Percentiles rank a stretch among this genome's conserved stretches.
Conservation (phyloP, 345 rosid species). For the Sonneratia caseolaris region DNA sequence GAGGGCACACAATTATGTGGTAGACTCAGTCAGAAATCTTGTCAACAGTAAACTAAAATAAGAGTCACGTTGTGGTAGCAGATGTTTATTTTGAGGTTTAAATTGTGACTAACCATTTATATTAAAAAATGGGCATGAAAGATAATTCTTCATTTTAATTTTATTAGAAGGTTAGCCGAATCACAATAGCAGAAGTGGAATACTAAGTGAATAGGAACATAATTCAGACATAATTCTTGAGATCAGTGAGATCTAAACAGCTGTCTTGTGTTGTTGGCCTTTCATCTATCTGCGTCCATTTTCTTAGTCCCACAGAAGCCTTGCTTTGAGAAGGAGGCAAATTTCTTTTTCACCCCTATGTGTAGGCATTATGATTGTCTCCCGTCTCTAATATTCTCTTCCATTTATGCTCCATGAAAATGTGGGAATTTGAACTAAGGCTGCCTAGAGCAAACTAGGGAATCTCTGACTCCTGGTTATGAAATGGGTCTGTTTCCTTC, state of each 20-base stretch:
- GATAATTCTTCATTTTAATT: background rate
- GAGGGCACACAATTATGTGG: no score
- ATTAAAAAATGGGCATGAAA: background rate
- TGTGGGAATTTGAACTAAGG: background rate
- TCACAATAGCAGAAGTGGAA: background rate
- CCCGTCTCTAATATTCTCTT: background rate
- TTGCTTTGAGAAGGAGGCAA: background rate
- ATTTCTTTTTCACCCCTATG: no score
- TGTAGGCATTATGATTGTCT: background rate
- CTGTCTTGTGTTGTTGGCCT: background rate
- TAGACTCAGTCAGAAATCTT: no score
- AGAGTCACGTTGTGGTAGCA: background rate
- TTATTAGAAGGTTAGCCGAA: background rate
- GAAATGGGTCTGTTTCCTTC: background rate
- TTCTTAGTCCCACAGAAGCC: no score
- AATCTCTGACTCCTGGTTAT: background rate
- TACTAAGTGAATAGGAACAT: background rate
- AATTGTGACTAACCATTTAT: background rate
- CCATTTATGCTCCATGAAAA: background rate
- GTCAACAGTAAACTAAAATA: background rate
- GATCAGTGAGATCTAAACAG: background rate
- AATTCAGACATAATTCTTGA: background rate
- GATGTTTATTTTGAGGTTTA: background rate
- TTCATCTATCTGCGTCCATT: background rate
- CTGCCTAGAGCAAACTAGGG: background rate